Evolutionary conservation across 306 rosid genomes (phyloP).

Genomic region (Malus orientalis): DNA sequence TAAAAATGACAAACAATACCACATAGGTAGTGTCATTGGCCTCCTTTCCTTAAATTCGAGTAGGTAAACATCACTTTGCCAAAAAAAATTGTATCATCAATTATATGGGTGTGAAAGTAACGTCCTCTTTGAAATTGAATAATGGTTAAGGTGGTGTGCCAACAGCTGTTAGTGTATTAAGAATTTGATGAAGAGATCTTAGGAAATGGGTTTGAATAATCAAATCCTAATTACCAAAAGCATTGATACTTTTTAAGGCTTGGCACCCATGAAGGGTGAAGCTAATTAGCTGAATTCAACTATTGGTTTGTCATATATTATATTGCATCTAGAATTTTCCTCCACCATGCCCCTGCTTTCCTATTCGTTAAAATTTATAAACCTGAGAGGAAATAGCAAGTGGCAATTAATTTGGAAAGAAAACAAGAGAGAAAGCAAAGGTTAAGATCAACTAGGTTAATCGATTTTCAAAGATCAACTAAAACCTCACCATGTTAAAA

Average conservation of each 20-base stretch:
- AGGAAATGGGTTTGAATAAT: neutral
- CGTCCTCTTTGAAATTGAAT: neutral
- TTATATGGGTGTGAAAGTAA: neutral
- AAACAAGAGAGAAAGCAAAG: neutral
- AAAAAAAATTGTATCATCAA: too few species aligned
- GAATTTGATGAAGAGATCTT: neutral
- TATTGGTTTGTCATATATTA: neutral
- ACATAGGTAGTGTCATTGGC: too few species aligned
- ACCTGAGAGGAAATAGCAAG: neutral
- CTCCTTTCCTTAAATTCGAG: too few species aligned
- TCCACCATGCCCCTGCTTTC: neutral
- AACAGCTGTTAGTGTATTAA: neutral
- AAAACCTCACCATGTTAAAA: too few species aligned
- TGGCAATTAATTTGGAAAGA: neutral
- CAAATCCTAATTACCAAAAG: neutral
- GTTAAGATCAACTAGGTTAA: neutral
- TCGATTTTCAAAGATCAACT: neutral
- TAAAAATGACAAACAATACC: too few species aligned
- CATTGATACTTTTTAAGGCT: neutral
- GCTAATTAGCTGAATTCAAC: slow-evolving; percentile 2
- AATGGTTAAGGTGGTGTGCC: neutral
- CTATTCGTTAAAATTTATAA: neutral
- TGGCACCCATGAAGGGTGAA: slow-evolving; percentile 10
- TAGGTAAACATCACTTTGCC: too few species aligned
- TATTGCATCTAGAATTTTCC: neutral